These are phyloP conservation scores for Tetrahymena borealis DNA, from an alignment of 73 alveolate species.

Conservation along the genomic window DNA sequence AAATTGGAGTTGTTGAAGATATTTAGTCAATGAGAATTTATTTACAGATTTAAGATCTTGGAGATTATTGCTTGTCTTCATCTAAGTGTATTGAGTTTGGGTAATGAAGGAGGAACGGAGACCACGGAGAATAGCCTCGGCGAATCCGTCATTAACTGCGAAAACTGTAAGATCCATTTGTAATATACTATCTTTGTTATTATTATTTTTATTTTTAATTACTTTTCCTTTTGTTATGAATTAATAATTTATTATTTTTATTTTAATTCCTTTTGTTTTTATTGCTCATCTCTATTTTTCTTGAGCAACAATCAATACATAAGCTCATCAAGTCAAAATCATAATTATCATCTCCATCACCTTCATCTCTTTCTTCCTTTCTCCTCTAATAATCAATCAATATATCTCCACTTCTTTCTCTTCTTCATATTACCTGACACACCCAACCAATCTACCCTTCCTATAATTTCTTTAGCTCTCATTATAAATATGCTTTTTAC, in stretches of 20 bases:
- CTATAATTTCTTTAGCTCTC: too few relatives aligned
- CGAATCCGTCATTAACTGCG: constrained; percentile 94
- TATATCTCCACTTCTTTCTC: too few relatives aligned
- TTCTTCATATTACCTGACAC: too few relatives aligned
- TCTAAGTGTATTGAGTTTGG: constrained; percentile 83
- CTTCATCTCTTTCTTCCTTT: neutral
- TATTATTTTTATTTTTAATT: neutral
- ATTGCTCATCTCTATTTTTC: neutral
- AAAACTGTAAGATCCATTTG: constrained; percentile 77
- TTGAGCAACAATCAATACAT: too few relatives aligned
- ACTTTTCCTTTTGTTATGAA: neutral
- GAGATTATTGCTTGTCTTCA: constrained; percentile 70
- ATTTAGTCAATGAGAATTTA: too few relatives aligned
- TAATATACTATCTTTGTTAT: neutral
- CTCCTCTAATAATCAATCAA: too few relatives aligned
- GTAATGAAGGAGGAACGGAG: constrained; percentile 89
- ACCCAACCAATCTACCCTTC: too few relatives aligned
- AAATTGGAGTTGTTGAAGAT: too few relatives aligned
- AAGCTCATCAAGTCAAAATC: too few relatives aligned
- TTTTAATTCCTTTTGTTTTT: neutral
- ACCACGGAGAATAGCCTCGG: constrained; percentile 94
- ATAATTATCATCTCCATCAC: neutral
- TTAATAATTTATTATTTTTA: neutral
- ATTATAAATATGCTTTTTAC: too few relatives aligned
- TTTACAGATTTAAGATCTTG: constrained; percentile 35